Base-by-base conservation (phyloP, 139 green algal species). In the Chlorella sp. region DNA sequence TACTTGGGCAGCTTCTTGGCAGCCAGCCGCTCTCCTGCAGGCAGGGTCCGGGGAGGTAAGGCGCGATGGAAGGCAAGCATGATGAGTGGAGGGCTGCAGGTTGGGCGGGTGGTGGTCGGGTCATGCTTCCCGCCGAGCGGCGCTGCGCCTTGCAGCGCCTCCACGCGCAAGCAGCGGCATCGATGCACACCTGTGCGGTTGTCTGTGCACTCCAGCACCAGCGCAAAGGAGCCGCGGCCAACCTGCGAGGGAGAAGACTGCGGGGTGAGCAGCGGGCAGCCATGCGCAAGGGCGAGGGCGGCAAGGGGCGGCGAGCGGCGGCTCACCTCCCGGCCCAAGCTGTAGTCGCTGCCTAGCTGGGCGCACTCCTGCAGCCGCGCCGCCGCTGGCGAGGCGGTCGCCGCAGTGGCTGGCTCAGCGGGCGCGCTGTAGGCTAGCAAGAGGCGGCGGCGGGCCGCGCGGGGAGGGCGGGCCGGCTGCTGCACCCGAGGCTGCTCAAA, bases 1-100 rank as follows among this genome's bases (percentile, higher is more conserved):
- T 28, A 78, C 11, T 56, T 56, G 11, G 39, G 70, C 12, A 78
- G 70, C 70, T 78, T 78, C 70, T 78, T 78, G 39, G 70, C 70
- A 4, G 70, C 70, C 70, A 78, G 39, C 23, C 70, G 68, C 18
- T 18, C 4, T 34, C 51, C 51, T 60, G 51, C 11, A 60, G 15
- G 51, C 12, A 21, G 15, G 51, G 9, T 60, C 44, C 6, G 44
- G 44, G 44, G 44, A 51, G 44, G 44, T 9, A 51, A 51, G 44
- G 44, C 44, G 9, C 44, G 44, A 9, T 9, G 44, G 44, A 6
- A 51, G 44, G n/a, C n/a, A n/a, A n/a, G n/a, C n/a, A n/a, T n/a
- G n/a, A n/a, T n/a, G n/a, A n/a, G n/a, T n/a, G n/a, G n/a, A n/a
- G n/a, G n/a, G n/a, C n/a, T n/a, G n/a, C n/a, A n/a, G n/a, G n/a